Evolutionary conservation across 768 basidiomycete species (phyloP).

Genomic region (Trametes meyenii): DNA sequence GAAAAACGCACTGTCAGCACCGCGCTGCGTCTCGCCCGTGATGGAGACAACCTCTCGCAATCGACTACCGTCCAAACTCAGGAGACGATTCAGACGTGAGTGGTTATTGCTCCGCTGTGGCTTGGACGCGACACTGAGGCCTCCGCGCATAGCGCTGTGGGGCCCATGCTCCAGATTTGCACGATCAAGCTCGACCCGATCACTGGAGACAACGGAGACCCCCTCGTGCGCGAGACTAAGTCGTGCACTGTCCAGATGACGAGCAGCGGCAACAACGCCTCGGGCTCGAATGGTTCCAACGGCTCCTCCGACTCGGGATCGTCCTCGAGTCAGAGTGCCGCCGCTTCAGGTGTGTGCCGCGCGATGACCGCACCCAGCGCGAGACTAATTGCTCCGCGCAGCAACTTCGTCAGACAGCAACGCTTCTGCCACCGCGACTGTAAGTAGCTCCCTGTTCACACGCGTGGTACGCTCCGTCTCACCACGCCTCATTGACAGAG

Average conservation of each 20-base stretch:
- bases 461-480: neutral
- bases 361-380: neutral
- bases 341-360: constrained; percentile 13
- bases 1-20: constrained; percentile 13
- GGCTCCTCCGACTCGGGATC: constrained; percentile 12
- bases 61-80: constrained; percentile 42
- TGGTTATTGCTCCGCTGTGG: constrained; percentile 6
- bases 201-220: constrained; percentile 34
- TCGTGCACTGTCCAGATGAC: constrained; percentile 31
- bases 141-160: constrained; percentile 24
- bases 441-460: constrained; percentile 2
- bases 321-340: constrained; percentile 4
- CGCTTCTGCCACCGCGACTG: constrained; percentile 13
- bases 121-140: neutral
- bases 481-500: constrained; percentile 1
- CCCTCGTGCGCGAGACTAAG: constrained; percentile 37
- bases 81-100: constrained; percentile 45
- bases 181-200: constrained; percentile 40
- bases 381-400: neutral
- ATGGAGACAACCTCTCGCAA: constrained; percentile 30
- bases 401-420: constrained; percentile 8
- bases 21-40: constrained; percentile 24
- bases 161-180: constrained; percentile 40
- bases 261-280: constrained; percentile 17
- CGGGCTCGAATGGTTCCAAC: constrained; percentile 1